phyloP scores from a whole-genome alignment of 2,329 filamentous ascomycete genomes.

The Sporothrix protearum region DNA sequence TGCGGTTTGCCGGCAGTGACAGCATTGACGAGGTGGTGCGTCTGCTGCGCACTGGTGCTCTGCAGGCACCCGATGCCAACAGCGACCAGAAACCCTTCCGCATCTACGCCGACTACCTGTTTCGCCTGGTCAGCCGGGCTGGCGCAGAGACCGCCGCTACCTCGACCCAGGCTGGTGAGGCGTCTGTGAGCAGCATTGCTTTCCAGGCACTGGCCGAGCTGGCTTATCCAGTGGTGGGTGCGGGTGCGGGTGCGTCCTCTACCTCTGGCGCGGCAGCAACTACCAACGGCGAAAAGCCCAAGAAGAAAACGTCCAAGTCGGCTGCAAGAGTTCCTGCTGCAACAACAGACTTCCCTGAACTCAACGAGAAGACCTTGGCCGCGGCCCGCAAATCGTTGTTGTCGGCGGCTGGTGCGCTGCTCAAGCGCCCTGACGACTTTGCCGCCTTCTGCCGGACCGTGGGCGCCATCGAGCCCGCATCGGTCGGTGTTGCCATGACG shows the following conservation, averaged over 20 bases:
- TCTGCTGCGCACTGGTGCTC: constrained; percentile 42
- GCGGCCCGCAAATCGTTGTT: constrained; percentile 55
- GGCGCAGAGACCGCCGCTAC: constrained; percentile 32
- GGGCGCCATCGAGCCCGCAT: constrained; percentile 50
- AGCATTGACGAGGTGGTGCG: constrained; percentile 54
- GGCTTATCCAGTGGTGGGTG: constrained; percentile 50
- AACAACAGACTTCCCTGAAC: constrained; percentile 40
- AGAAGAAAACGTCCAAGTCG: constrained; percentile 8
- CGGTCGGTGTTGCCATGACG: constrained; percentile 53
- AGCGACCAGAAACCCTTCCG: constrained; percentile 45
- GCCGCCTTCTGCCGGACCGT: constrained; percentile 53
- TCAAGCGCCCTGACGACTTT: constrained; percentile 52
- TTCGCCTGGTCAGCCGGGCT: constrained; percentile 47
- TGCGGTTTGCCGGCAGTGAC: constrained; percentile 56
- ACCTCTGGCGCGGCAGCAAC: background rate
- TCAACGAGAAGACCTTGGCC: constrained; percentile 54
- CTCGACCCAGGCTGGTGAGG: constrained; percentile 33
- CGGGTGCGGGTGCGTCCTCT: too few species aligned
- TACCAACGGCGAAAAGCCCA: background rate
- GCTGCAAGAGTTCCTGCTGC: background rate
- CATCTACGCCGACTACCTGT: constrained; percentile 53
- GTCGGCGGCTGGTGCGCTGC: constrained; percentile 56
- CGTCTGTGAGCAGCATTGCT: constrained; percentile 42
- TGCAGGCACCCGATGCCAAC: constrained; percentile 36
- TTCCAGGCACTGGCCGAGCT: constrained; percentile 54